Evolutionary conservation across 192 early-diverging fungal species (phyloP).

Genomic region (Podila epigama): DNA sequence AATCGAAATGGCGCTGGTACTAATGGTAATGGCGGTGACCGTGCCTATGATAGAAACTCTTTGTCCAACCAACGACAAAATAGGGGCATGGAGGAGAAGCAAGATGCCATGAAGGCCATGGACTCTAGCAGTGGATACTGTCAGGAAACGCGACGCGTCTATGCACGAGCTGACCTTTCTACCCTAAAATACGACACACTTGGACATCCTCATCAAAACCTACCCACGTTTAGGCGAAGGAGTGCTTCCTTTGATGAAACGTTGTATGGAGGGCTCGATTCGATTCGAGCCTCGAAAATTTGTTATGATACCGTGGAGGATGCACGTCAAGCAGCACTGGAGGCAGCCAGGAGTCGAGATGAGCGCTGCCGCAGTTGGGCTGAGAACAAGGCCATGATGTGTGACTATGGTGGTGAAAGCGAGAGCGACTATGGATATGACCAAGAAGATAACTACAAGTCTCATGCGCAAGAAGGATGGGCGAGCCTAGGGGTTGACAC

Average conservation of each 20-base stretch:
- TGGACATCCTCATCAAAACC: neutral
- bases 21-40: no score
- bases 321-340: neutral
- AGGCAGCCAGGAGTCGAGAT: constrained; percentile 1
- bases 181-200: neutral
- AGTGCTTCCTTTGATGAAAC: constrained; percentile 44
- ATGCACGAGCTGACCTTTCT: constrained; percentile 12
- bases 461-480: constrained; percentile 42
- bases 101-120: neutral
- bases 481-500: constrained; percentile 12
- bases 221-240: constrained; percentile 6
- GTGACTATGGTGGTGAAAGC: constrained; percentile 27
- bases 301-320: neutral
- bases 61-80: neutral
- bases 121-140: neutral
- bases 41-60: no score
- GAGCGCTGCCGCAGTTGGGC: constrained; percentile 38
- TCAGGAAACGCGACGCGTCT: neutral
- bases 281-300: neutral
- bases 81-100: neutral
- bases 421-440: constrained; percentile 12
- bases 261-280: constrained; percentile 23
- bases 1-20: no score
- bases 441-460: constrained; percentile 28
- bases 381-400: constrained; percentile 3